Percentiles rank a stretch among this genome's conserved stretches.
These are phyloP conservation scores for Aschersonia sp. DNA, from an alignment of 2,329 filamentous ascomycete genomes.

Conservation along the genomic window DNA sequence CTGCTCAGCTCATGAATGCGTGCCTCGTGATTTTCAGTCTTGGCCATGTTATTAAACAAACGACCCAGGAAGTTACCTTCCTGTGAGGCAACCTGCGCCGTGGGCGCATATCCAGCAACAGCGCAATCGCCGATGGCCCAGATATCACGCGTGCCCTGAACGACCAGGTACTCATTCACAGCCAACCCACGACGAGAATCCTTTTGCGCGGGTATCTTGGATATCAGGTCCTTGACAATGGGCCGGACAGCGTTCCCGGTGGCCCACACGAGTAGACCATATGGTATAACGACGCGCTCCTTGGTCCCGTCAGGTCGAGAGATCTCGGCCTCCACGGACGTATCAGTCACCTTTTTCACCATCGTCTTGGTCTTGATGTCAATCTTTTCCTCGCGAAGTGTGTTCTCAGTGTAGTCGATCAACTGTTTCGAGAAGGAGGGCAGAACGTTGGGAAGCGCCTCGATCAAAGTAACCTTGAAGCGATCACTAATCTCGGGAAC, in stretches of 20 bases:
- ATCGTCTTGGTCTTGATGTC: constrained; percentile 96
- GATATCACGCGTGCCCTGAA: constrained; percentile 91
- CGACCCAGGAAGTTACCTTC: constrained; percentile 90
- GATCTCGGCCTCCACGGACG: constrained; percentile 80
- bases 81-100: constrained; percentile 90
- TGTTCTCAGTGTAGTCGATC: constrained; percentile 98
- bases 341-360: constrained; percentile 94
- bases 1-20: constrained; percentile 58
- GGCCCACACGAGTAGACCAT: constrained; percentile 94
- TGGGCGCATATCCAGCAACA: constrained; percentile 93
- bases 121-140: constrained; percentile 98
- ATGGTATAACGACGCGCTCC: constrained; percentile 68
- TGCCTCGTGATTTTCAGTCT: constrained; percentile 69
- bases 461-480: constrained; percentile 95
- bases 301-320: constrained; percentile 75
- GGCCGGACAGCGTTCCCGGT: constrained; percentile 90
- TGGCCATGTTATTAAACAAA: constrained; percentile 98
- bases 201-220: constrained; percentile 84
- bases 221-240: constrained; percentile 82
- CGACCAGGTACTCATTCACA: constrained; percentile 97
- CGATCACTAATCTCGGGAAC: constrained; percentile 88
- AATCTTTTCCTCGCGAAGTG: constrained; percentile 97
- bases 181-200: constrained; percentile 87
- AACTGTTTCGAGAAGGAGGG: constrained; percentile 98
- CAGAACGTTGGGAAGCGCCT: constrained; percentile 90